phyloP scores from a whole-genome alignment of 129 eudicot genomes.

The Gnaphalium uliginosum region DNA sequence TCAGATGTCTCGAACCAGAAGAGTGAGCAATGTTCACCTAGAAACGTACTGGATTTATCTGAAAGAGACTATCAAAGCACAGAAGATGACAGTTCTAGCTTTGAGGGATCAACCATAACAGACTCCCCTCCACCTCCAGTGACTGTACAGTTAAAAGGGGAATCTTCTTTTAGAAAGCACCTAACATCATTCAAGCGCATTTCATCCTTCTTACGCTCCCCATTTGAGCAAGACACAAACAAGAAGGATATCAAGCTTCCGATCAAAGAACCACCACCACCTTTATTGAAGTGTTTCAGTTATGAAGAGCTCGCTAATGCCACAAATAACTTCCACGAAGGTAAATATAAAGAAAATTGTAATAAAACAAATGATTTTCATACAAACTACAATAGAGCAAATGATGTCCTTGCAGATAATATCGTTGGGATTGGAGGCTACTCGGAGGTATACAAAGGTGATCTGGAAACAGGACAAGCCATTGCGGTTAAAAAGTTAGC shows the following conservation, averaged over 20 bases:
- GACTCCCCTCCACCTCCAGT: conserved; percentile 42
- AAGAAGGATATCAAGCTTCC: conserved; percentile 30
- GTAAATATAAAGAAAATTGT: conserved; percentile 43
- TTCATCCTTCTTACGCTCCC: conserved; percentile 52
- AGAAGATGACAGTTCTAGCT: conserved; percentile 67
- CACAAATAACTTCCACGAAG: conserved; percentile 68
- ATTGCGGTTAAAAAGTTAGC: conserved; percentile 89
- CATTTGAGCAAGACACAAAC: conserved; percentile 40
- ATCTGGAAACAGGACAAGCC: conserved; percentile 46
- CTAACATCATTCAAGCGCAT: conserved; percentile 51
- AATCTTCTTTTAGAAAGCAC: conserved; percentile 38
- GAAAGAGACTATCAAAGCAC: conserved; percentile 54
- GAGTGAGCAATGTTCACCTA: conserved; percentile 58
- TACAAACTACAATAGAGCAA: background rate
- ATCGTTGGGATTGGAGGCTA: conserved; percentile 87
- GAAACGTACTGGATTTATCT: conserved; percentile 56
- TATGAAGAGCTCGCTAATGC: conserved; percentile 68
- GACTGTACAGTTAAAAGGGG: conserved; percentile 27
- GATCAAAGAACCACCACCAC: conserved; percentile 39
- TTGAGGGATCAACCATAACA: conserved; percentile 47
- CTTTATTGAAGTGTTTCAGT: conserved; percentile 67
- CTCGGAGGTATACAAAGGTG: conserved; percentile 90
- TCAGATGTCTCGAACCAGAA: conserved; percentile 31
- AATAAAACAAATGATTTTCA: background rate
- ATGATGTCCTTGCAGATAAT: conserved; percentile 49